These are phyloP conservation scores for Truncatella angustata DNA, from an alignment of 2,329 filamentous ascomycete species.

Conservation along the genomic window DNA sequence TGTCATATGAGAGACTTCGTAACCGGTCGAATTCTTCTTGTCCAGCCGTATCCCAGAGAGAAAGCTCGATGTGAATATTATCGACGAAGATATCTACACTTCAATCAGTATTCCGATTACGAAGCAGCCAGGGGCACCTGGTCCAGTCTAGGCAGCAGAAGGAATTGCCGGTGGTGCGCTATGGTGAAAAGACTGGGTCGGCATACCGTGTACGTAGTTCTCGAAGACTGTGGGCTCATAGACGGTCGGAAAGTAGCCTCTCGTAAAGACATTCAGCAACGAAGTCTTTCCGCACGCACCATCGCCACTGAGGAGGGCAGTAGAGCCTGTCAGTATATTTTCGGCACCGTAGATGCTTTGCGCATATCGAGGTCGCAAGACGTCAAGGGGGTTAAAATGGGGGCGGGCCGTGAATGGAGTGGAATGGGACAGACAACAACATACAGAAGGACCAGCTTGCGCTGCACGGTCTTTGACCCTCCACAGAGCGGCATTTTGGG, in stretches of 20 bases:
- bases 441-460: conserved; percentile 92
- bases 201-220: conserved; percentile 94
- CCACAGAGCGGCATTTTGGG: conserved; percentile 55
- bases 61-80: conserved; percentile 93
- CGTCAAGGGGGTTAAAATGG: too few species aligned
- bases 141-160: background rate
- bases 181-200: background rate
- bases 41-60: conserved; percentile 96
- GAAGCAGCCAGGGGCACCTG: background rate
- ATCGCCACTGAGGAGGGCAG: conserved; percentile 66
- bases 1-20: conserved; percentile 91
- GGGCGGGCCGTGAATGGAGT: too few species aligned
- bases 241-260: conserved; percentile 98
- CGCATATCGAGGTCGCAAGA: background rate
- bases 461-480: conserved; percentile 82
- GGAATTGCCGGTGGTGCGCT: too few species aligned
- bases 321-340: background rate
- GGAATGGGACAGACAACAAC: conserved; percentile 32
- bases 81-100: conserved; percentile 91
- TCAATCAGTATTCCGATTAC: conserved; percentile 11
- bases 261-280: conserved; percentile 94
- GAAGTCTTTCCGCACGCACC: conserved; percentile 98
- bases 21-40: conserved; percentile 98
- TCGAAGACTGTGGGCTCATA: conserved; percentile 99
- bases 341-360: background rate